Conservation (phyloP, 129 eudicot species). For the Scalesia atractyloides region DNA sequence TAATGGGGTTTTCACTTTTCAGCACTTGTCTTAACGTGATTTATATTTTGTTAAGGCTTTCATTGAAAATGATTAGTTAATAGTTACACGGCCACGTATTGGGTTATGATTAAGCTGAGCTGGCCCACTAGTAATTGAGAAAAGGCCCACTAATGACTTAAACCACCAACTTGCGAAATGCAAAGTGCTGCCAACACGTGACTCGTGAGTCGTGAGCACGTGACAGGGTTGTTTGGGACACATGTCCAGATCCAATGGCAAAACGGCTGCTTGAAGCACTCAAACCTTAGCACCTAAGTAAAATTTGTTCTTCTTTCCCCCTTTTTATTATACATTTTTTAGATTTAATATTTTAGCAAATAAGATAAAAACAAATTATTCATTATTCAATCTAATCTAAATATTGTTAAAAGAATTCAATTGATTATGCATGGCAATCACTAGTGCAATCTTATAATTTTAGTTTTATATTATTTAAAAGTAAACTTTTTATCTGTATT, state of each 20-base stretch:
- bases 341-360: no score
- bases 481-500: no score
- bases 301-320: not conserved
- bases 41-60: not conserved
- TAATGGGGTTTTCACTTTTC: no score
- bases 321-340: not conserved
- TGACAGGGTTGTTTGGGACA: slow-evolving; percentile 15
- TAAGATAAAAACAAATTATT: no score
- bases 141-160: slow-evolving; percentile 10
- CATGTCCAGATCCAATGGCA: slow-evolving; percentile 6
- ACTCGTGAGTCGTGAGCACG: slow-evolving; percentile 19
- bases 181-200: slow-evolving; percentile 19
- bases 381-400: no score
- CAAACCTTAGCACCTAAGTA: slow-evolving; percentile 30
- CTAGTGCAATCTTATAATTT: no score
- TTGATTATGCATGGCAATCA: no score
- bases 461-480: no score
- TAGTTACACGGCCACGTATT: not conserved
- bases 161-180: not conserved
- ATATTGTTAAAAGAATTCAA: no score
- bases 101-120: not conserved
- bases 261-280: slow-evolving; percentile 18
- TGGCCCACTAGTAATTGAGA: not conserved
- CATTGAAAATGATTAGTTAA: not conserved
- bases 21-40: no score